Evolutionary conservation across 345 rosid species (phyloP).

Genomic region (Citropsis articulata): DNA sequence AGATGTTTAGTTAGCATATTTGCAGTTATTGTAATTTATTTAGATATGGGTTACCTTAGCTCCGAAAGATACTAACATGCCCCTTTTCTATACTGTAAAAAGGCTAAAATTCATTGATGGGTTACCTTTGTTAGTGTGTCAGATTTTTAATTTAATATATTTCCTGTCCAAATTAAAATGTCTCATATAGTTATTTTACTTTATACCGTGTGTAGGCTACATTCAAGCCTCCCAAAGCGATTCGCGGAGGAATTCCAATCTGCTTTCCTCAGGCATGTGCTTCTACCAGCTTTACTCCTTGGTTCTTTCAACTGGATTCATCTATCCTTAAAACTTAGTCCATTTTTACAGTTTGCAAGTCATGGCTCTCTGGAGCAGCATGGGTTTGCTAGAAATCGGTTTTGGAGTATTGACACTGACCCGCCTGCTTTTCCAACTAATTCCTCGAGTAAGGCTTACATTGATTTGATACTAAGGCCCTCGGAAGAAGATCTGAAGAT

Average conservation of each 20-base stretch:
- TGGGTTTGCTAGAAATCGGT: constrained; percentile 92
- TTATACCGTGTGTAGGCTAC: constrained; percentile 49
- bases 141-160: not conserved
- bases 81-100: not conserved
- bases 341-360: constrained; percentile 61
- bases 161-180: not conserved
- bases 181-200: not conserved
- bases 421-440: constrained; percentile 70
- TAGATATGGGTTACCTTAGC: not conserved
- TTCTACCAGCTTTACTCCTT: constrained; percentile 14
- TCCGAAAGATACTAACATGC: not conserved
- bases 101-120: not conserved
- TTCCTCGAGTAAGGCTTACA: constrained; percentile 42
- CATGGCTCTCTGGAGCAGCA: constrained; percentile 68
- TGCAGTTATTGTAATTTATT: not conserved
- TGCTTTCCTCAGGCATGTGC: constrained; percentile 88
- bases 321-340: constrained; percentile 7
- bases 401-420: constrained; percentile 73
- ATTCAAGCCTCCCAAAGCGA: constrained; percentile 80
- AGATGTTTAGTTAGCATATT: not conserved
- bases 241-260: constrained; percentile 95
- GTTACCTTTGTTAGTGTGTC: not conserved
- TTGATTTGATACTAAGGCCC: constrained; percentile 78
- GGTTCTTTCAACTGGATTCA: constrained; percentile 21
- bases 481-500: constrained; percentile 78